These are phyloP conservation scores for Exophiala dermatitidis DNA, from an alignment of 2,329 filamentous ascomycete species.

Conservation along the genomic window DNA sequence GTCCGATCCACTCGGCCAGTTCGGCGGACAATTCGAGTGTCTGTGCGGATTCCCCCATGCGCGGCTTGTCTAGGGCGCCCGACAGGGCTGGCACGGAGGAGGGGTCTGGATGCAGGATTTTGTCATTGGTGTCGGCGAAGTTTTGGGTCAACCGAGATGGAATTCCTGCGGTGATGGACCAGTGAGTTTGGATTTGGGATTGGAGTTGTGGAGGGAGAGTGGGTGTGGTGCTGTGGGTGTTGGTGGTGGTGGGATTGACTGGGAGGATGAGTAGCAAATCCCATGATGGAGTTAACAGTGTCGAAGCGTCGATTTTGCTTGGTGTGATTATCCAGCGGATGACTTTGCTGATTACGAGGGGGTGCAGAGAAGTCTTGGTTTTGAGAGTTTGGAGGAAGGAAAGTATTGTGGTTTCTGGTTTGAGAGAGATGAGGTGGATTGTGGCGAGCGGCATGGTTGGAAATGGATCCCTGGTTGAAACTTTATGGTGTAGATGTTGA, in stretches of 20 bases:
- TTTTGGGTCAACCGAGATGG: conserved; percentile 33
- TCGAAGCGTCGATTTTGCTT: conserved; percentile 29
- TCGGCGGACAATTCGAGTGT: conserved; percentile 50
- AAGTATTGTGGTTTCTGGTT: conserved; percentile 23
- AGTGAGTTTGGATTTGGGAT: conserved; percentile 26
- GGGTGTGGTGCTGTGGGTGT: background rate
- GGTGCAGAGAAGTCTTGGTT: conserved; percentile 22
- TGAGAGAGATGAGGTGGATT: conserved; percentile 33
- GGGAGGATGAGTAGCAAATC: conserved; percentile 34
- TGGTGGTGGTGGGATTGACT: background rate
- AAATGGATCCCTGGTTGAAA: background rate
- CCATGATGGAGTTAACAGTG: conserved; percentile 31
- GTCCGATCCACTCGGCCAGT: conserved; percentile 45
- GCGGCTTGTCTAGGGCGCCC: conserved; percentile 30
- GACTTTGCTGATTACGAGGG: conserved; percentile 34
- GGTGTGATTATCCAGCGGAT: conserved; percentile 34
- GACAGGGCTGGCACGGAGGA: conserved; percentile 32
- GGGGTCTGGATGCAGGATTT: conserved; percentile 14
- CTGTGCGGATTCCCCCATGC: conserved; percentile 36
- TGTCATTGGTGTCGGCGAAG: conserved; percentile 18
- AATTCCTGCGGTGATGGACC: conserved; percentile 32
- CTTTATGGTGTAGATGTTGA: background rate
- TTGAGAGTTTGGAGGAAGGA: conserved; percentile 30
- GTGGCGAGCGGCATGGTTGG: conserved; percentile 33
- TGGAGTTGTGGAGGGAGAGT: conserved; percentile 25